These are phyloP conservation scores for Hanseniaspora jakobsenii DNA, from an alignment of 805 yeast species.

Conservation along the genomic window DNA sequence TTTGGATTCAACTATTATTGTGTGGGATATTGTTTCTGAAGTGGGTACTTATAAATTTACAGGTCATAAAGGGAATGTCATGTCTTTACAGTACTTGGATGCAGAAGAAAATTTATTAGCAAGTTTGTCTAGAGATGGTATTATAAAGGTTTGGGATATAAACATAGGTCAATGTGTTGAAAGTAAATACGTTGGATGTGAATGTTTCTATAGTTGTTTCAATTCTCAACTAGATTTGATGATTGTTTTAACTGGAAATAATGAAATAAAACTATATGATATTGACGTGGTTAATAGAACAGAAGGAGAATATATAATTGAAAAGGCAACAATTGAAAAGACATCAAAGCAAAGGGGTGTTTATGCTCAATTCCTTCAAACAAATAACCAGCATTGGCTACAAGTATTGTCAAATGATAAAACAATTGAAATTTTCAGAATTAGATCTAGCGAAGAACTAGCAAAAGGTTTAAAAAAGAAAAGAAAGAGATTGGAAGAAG, in stretches of 20 bases:
- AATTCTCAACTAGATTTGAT: slow-evolving; percentile 31
- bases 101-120: slow-evolving; percentile 46
- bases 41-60: slow-evolving; percentile 74
- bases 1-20: slow-evolving; percentile 65
- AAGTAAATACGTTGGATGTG: slow-evolving; percentile 36
- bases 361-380: slow-evolving; percentile 38
- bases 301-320: slow-evolving; percentile 43
- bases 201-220: slow-evolving; percentile 75
- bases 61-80: slow-evolving; percentile 82
- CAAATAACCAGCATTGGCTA: slow-evolving; percentile 33
- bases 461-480: slow-evolving; percentile 65
- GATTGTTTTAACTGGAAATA: slow-evolving; percentile 67
- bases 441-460: slow-evolving; percentile 66
- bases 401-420: slow-evolving; percentile 69
- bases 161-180: slow-evolving; percentile 82
- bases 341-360: slow-evolving; percentile 63
- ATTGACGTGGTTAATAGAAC: slow-evolving; percentile 40
- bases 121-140: slow-evolving; percentile 77
- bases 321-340: slow-evolving; percentile 58
- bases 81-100: slow-evolving; percentile 45
- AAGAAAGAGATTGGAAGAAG: slow-evolving; percentile 63
- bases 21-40: slow-evolving; percentile 94
- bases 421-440: slow-evolving; percentile 66
- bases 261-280: slow-evolving; percentile 74
- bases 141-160: slow-evolving; percentile 87